Base-by-base conservation (phyloP, 2,329 filamentous ascomycete species). In the Diaporthe australafricana region DNA sequence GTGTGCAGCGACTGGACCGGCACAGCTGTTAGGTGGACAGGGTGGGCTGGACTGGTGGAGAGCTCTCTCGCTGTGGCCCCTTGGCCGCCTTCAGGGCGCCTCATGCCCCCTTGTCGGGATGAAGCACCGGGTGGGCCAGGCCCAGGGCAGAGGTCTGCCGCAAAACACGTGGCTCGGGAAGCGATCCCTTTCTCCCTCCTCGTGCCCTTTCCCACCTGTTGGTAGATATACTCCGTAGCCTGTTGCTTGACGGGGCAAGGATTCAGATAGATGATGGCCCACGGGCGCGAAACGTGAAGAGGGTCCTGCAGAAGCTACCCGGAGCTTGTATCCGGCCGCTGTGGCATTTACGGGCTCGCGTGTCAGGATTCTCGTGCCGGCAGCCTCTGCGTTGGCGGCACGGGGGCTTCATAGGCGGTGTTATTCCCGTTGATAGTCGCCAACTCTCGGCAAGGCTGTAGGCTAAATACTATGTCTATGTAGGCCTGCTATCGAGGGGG, bases 101-200 rank as follows among this genome's bases (percentile, higher is more conserved):
- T 63, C 42, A 63, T 48, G 57, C 27, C 57, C 57, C 57, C 57
- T 48, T 63, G 57, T 63, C 57, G 42, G 57, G 57, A 63, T 63
- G 57, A 63, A 63, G 57, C 57, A 48, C 20, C 42, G 27, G 42
- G 57, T 48, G 57, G 57, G 42, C 57, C 57, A 63, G 42, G 42
- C 42, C 57, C 57, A 48, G 57, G 27, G 27, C 57, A 16, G 42
- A 22, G 57, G 57, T 63, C 57, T 63, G 57, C 42, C 57, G 47
- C 42, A 47, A 63, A 63, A 63, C 57, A 63, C 57, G 57, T 63
- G 57, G 57, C 57, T 63, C 57, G 42, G 42, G 32, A 11, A 63
- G 57, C 57, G 57, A 63, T 63, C 57, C 57, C 16, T 32, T 63
- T 32, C 32, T 6, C 12, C 57, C 12, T 35, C 32, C 2, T 47